These are phyloP conservation scores for Calonectria pseudoturangicola DNA, from an alignment of 2,329 filamentous ascomycete genomes.

Conservation along the genomic window DNA sequence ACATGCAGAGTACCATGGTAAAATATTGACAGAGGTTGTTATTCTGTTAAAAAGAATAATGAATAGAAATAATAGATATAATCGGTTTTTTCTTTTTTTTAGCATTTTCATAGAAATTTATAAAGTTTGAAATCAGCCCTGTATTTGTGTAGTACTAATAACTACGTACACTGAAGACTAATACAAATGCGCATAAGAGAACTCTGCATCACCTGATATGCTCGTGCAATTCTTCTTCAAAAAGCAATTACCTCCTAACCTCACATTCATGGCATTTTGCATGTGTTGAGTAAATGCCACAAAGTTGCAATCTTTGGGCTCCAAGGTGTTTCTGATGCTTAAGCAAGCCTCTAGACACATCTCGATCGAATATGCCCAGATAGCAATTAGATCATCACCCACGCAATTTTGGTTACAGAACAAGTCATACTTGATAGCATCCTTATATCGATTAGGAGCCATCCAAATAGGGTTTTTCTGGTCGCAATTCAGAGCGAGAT, in stretches of 20 bases:
- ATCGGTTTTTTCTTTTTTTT: no score
- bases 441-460: neutral
- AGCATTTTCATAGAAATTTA: no score
- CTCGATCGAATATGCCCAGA: neutral
- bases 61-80: no score
- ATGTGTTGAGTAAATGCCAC: neutral
- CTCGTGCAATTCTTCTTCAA: neutral
- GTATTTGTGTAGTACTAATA: no score
- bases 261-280: neutral
- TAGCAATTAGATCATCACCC: neutral
- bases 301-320: neutral
- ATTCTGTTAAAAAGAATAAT: no score
- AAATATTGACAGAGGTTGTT: no score
- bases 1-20: no score
- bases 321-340: neutral
- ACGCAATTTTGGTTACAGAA: neutral
- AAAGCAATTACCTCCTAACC: neutral
- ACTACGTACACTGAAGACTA: no score
- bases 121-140: no score
- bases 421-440: neutral
- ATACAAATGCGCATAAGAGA: neutral
- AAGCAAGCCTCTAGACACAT: constrained; percentile 1
- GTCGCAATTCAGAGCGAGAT: neutral
- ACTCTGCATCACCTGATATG: neutral
- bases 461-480: neutral